Conservation (phyloP, 805 yeast genomes). For the Metschnikowia borealis region DNA sequence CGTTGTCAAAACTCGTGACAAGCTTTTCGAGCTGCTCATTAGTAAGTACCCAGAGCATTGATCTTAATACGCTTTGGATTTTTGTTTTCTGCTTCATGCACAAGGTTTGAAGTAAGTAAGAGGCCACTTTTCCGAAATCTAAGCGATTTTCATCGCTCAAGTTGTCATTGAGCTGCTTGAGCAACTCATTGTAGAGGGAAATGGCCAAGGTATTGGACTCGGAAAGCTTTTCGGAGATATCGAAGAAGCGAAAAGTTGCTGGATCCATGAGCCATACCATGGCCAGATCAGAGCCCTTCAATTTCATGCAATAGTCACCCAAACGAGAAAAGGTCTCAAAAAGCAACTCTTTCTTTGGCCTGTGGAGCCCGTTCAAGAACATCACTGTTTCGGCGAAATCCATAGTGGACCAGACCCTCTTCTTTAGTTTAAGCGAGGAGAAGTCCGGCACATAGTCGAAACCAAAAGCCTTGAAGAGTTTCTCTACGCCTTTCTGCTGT, state of each 20-base stretch:
- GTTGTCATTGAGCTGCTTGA: constrained; percentile 24
- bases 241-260: not conserved
- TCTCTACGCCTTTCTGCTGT: constrained; percentile 28
- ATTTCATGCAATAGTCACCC: constrained; percentile 33
- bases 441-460: constrained; percentile 4
- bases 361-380: constrained; percentile 27
- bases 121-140: not conserved
- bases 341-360: not conserved
- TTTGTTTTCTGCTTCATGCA: constrained; percentile 2
- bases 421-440: constrained; percentile 2
- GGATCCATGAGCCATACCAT: not conserved
- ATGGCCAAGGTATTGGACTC: constrained; percentile 27
- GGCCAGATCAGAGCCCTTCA: constrained; percentile 9
- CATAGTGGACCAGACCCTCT: constrained; percentile 29
- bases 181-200: constrained; percentile 33
- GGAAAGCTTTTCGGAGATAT: constrained; percentile 3
- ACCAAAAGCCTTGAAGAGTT: constrained; percentile 12
- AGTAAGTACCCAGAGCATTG: constrained; percentile 26
- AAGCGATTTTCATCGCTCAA: not conserved
- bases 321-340: constrained; percentile 40
- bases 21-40: constrained; percentile 17
- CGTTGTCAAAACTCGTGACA: constrained; percentile 8
- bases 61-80: constrained; percentile 18
- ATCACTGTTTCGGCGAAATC: constrained; percentile 47
- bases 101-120: not conserved